phyloP scores from a whole-genome alignment of 495 filamentous ascomycete species.

The Talaromyces wortmannii region DNA sequence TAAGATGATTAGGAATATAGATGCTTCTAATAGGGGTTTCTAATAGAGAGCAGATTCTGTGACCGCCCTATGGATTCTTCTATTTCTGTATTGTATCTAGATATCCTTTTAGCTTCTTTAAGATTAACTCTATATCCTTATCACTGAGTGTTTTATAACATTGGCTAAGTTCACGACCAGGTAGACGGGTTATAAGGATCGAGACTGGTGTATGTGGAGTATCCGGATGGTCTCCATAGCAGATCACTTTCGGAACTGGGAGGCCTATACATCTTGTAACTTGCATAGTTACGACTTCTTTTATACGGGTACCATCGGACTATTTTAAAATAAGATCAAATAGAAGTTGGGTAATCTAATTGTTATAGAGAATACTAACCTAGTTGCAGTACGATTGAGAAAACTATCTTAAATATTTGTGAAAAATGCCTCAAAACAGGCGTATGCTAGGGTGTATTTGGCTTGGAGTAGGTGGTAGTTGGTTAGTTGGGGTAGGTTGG shows the following conservation, averaged over 20 bases:
- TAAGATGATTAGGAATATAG: conserved; percentile 11
- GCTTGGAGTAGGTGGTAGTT: conserved; percentile 15
- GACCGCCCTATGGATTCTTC: conserved; percentile 8
- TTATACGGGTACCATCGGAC: conserved; percentile 30
- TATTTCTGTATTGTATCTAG: conserved; percentile 12
- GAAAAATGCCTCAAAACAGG: conserved; percentile 15
- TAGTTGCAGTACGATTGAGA: conserved; percentile 17
- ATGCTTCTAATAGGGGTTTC: conserved; percentile 12
- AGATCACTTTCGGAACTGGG: conserved; percentile 31
- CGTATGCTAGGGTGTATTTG: conserved; percentile 11
- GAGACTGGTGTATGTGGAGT: conserved; percentile 23
- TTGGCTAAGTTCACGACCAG: conserved; percentile 19
- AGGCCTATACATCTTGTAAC: conserved; percentile 27
- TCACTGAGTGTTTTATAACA: conserved; percentile 14
- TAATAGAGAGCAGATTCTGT: conserved; percentile 11
- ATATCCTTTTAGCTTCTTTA: conserved; percentile 15
- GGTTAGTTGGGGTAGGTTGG: not conserved
- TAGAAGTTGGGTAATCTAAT: conserved; percentile 19
- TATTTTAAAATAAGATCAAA: conserved; percentile 26
- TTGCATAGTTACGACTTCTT: conserved; percentile 32
- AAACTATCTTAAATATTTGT: conserved; percentile 9
- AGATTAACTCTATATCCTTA: conserved; percentile 13
- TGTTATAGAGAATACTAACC: conserved; percentile 18
- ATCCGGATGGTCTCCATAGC: conserved; percentile 31
- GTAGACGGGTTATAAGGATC: conserved; percentile 27